Evolutionary conservation across 352 stramenopile genomes (phyloP).

Genomic region (Saprolegnia diclina): DNA sequence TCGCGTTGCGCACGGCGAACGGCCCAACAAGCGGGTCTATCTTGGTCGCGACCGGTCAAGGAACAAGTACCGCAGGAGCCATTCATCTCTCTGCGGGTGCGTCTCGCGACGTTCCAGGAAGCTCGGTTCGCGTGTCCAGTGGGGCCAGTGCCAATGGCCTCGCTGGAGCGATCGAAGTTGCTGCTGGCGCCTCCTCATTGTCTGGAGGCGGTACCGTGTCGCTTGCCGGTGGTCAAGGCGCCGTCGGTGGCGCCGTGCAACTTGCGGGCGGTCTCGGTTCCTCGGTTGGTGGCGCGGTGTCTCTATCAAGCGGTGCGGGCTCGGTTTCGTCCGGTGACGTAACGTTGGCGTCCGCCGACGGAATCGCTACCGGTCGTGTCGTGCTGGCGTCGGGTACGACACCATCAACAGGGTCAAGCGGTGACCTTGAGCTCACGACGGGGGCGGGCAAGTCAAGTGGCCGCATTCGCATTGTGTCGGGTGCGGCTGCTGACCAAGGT

Average conservation of each 20-base stretch:
- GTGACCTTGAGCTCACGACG: constrained; percentile 31
- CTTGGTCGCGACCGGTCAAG: constrained; percentile 6
- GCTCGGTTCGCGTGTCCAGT: not conserved
- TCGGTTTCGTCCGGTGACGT: not conserved
- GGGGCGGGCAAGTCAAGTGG: constrained; percentile 20
- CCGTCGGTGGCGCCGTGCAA: constrained; percentile 13
- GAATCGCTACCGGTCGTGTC: constrained; percentile 26
- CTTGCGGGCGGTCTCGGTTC: constrained; percentile 28
- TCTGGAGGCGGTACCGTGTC: not conserved
- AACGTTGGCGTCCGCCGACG: constrained; percentile 26
- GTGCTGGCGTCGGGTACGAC: constrained; percentile 8
- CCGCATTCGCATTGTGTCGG: not conserved
- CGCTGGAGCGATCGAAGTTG: constrained; percentile 7
- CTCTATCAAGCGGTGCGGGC: constrained; percentile 26
- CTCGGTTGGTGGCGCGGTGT: constrained; percentile 26
- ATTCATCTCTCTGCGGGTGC: not conserved
- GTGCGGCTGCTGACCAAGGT: not conserved
- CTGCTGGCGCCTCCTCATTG: not conserved
- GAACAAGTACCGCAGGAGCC: not conserved
- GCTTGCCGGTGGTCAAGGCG: not conserved
- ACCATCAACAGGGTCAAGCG: constrained; percentile 26
- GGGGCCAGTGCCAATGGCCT: not conserved
- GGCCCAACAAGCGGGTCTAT: not conserved
- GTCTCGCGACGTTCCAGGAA: not conserved
- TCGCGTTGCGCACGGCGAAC: not conserved